A percentile compares a stretch with the other conserved stretches of the same genome.
Conservation (phyloP, 2,329 filamentous ascomycete species). For the Tolypocladium pustulatum region DNA sequence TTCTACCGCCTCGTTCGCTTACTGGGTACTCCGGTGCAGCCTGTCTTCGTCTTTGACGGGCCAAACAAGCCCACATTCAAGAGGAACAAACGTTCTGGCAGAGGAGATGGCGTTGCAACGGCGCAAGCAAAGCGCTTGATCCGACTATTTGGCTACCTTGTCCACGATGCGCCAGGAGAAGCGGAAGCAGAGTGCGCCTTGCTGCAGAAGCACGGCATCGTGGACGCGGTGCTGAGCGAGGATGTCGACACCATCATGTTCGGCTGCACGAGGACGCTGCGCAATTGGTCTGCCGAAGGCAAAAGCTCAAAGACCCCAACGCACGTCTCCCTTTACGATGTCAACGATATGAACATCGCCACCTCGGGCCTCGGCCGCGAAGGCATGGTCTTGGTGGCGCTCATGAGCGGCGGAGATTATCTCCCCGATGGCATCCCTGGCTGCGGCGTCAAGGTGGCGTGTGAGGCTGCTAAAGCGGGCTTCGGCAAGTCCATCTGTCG, state of each 20-base stretch:
- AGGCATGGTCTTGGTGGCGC: constrained; percentile 85
- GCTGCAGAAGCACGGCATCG: constrained; percentile 68
- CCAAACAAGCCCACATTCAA: constrained; percentile 80
- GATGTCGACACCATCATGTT: constrained; percentile 99
- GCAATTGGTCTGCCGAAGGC: constrained; percentile 73
- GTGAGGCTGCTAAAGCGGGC: constrained; percentile 79
- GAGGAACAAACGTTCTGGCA: constrained; percentile 64
- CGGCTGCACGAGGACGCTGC: constrained; percentile 67
- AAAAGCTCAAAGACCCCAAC: constrained; percentile 60
- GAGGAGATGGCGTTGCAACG: constrained; percentile 55
- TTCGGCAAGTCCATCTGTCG: constrained; percentile 69
- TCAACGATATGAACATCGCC: constrained; percentile 37
- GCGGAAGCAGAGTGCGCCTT: constrained; percentile 93
- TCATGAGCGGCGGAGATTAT: constrained; percentile 96
- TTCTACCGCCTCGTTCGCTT: constrained; percentile 84
- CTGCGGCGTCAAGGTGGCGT: constrained; percentile 80
- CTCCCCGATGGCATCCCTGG: constrained; percentile 77
- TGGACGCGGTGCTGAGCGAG: constrained; percentile 90
- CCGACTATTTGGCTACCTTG: constrained; percentile 71
- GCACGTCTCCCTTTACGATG: constrained; percentile 75
- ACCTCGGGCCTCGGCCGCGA: constrained; percentile 61
- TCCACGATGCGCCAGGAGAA: constrained; percentile 84
- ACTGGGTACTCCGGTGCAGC: constrained; percentile 66
- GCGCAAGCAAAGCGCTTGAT: constrained; percentile 77
- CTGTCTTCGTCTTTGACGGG: constrained; percentile 85